Conservation (phyloP, 2,329 filamentous ascomycete genomes). For the Penicillium psychrosexuale region DNA sequence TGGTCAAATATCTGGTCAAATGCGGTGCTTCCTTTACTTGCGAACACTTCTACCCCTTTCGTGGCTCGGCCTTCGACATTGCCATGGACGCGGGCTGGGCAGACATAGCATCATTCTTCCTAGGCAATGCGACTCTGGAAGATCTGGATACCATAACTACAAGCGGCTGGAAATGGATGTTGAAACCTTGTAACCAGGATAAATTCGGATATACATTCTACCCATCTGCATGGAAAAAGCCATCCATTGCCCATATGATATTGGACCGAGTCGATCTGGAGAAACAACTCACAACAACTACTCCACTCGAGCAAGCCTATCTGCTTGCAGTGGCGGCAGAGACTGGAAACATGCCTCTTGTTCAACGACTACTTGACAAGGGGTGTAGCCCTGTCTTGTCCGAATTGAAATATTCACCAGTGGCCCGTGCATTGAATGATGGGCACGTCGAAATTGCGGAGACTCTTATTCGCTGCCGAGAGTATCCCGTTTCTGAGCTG, state of each 20-base stretch:
- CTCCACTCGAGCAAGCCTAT: background rate
- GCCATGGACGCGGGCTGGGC: background rate
- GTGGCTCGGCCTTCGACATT: background rate
- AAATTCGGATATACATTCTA: background rate
- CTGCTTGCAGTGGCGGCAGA: background rate
- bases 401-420: background rate
- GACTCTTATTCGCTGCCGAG: background rate
- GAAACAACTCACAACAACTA: background rate
- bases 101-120: background rate
- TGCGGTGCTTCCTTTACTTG: background rate
- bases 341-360: background rate
- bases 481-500: background rate
- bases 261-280: background rate
- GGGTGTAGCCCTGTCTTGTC: background rate
- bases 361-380: background rate
- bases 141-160: background rate
- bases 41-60: background rate
- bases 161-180: background rate
- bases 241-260: background rate
- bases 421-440: background rate
- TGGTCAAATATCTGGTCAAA: background rate
- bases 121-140: background rate
- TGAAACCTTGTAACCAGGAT: background rate
- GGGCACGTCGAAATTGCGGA: background rate
- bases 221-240: background rate